A percentile compares a stretch with the other conserved stretches of the same genome.
phyloP scores from a whole-genome alignment of 768 basidiomycete genomes.

The Amanita pseudoporphyria region DNA sequence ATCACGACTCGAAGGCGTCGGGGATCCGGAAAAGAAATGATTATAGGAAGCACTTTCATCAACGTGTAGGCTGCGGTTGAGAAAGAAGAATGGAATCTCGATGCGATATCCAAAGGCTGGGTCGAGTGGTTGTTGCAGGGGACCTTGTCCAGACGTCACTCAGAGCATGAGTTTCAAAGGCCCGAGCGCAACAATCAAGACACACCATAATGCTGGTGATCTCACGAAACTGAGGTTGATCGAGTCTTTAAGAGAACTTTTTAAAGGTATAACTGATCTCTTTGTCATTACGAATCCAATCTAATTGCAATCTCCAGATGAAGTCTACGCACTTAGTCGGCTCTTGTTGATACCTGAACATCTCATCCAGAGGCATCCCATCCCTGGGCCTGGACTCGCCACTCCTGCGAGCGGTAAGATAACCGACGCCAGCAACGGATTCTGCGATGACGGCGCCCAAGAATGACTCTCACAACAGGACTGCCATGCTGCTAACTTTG shows the following conservation, averaged over 20 bases:
- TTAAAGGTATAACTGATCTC: conserved; percentile 63
- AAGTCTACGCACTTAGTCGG: conserved; percentile 88
- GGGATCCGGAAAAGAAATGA: conserved; percentile 16
- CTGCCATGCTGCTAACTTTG: too few relatives aligned
- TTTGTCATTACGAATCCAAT: not conserved
- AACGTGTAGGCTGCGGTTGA: conserved; percentile 64
- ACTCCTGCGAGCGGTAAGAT: too few relatives aligned
- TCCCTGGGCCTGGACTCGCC: conserved; percentile 97
- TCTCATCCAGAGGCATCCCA: conserved; percentile 94
- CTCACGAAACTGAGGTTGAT: conserved; percentile 92
- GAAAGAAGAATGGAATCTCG: too few relatives aligned
- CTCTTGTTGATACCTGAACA: conserved; percentile 86
- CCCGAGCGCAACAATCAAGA: conserved; percentile 98
- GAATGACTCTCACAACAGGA: too few relatives aligned
- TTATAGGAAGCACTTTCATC: conserved; percentile 99
- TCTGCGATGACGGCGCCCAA: too few relatives aligned
- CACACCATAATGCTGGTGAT: conserved; percentile 92
- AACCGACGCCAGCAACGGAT: too few relatives aligned
- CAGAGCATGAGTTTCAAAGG: conserved; percentile 99
- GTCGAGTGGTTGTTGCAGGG: conserved; percentile 27
- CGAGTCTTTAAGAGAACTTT: conserved; percentile 89
- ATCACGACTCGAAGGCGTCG: conserved; percentile 27
- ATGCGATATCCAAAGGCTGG: too few relatives aligned
- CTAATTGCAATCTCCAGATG: conserved; percentile 45
- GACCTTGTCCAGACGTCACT: conserved; percentile 94